Evolutionary conservation across 2,329 filamentous ascomycete species (phyloP).

Genomic region (Ramichloridium luteum): DNA sequence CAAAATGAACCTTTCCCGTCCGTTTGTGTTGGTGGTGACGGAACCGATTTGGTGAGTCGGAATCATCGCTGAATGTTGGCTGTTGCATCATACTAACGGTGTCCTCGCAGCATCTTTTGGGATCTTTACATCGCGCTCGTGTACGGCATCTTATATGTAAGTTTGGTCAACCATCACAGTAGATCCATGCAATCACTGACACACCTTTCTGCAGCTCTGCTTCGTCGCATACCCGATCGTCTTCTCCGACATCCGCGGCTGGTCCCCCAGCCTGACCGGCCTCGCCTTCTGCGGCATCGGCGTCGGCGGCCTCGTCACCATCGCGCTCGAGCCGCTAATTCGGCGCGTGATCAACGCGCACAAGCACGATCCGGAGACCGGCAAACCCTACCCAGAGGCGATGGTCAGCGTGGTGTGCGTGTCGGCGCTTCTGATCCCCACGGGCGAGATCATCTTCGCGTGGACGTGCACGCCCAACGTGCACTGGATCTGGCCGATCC

Average conservation of each 20-base stretch:
- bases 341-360: constrained; percentile 68
- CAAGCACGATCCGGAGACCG: constrained; percentile 60
- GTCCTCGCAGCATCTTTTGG: constrained; percentile 62
- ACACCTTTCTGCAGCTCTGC: constrained; percentile 41
- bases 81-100: too few relatives aligned
- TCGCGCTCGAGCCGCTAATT: constrained; percentile 52
- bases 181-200: neutral
- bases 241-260: constrained; percentile 62
- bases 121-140: constrained; percentile 60
- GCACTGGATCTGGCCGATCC: constrained; percentile 69
- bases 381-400: constrained; percentile 62
- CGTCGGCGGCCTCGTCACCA: constrained; percentile 42
- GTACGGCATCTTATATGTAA: constrained; percentile 65
- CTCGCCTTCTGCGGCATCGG: constrained; percentile 66
- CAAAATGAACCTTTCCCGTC: constrained; percentile 63
- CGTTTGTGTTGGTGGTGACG: constrained; percentile 62
- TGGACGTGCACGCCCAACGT: constrained; percentile 79
- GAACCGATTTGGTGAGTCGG: constrained; percentile 66
- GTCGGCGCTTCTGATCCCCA: constrained; percentile 58
- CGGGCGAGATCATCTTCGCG: constrained; percentile 74
- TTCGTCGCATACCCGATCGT: constrained; percentile 86
- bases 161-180: neutral
- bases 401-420: constrained; percentile 71
- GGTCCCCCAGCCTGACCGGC: constrained; percentile 60
- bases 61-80: too few relatives aligned